A percentile compares a stretch with the other conserved stretches of the same genome.
Conservation (phyloP, 2,329 filamentous ascomycete species). For the Neonectria magnoliae region DNA sequence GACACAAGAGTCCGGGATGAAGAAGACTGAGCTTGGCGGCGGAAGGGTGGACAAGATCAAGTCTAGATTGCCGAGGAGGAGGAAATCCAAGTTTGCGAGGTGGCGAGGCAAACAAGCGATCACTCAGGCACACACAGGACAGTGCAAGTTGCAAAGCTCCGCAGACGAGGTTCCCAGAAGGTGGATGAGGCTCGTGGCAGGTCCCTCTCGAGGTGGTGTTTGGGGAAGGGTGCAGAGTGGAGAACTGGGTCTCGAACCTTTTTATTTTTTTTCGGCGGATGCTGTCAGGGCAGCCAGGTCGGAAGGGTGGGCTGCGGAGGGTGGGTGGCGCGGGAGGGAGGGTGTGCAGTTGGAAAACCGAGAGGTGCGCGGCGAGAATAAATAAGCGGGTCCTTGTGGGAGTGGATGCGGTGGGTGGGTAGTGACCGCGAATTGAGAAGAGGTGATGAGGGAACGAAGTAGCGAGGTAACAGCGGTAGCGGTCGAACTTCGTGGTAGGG, state of each 20-base stretch:
- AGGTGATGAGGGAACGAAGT: conserved; percentile 22
- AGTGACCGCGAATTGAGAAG: conserved; percentile 24
- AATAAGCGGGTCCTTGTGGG: conserved; percentile 38
- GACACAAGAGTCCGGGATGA: conserved; percentile 36
- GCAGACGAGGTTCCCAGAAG: conserved; percentile 47
- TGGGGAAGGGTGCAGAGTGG: conserved; percentile 59
- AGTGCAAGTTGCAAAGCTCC: conserved; percentile 41
- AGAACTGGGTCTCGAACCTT: conserved; percentile 57
- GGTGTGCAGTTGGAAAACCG: conserved; percentile 30
- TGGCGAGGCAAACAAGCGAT: conserved; percentile 36
- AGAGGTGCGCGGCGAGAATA: conserved; percentile 37
- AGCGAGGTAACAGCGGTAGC: conserved; percentile 20
- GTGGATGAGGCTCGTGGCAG: conserved; percentile 54
- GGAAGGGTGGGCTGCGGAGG: conserved; percentile 43
- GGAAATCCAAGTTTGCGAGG: conserved; percentile 29
- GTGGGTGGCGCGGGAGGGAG: conserved; percentile 36
- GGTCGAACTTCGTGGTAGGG: conserved; percentile 21
- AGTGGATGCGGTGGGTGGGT: conserved; percentile 33
- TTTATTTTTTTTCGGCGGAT: conserved; percentile 51
- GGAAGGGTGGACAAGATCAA: conserved; percentile 37
- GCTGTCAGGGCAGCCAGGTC: conserved; percentile 43
- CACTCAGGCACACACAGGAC: conserved; percentile 27
- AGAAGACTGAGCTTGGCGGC: conserved; percentile 34
- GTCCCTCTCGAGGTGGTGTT: conserved; percentile 55
- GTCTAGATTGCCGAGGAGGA: conserved; percentile 38